phyloP scores from a whole-genome alignment of 495 filamentous ascomycete genomes.

The Aspergillus sclerotiicarbonarius region DNA sequence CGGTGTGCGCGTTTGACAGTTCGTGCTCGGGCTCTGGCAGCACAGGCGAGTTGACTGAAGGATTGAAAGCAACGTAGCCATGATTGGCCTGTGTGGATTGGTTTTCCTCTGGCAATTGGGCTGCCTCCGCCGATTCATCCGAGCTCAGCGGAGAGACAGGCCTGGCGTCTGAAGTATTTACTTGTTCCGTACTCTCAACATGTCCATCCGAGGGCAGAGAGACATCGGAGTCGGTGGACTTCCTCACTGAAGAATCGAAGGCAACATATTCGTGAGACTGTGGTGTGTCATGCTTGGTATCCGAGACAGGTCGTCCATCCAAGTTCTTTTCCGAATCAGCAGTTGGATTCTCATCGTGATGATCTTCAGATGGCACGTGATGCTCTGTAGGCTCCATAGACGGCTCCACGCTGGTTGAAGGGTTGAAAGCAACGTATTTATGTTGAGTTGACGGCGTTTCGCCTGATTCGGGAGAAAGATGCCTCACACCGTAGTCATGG shows the following conservation, averaged over 20 bases:
- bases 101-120: too few species aligned
- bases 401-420: neutral
- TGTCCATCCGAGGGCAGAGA: neutral
- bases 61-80: neutral
- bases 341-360: neutral
- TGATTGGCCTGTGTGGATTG: too few species aligned
- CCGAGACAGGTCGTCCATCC: neutral
- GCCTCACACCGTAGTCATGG: neutral
- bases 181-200: neutral
- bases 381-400: too few species aligned
- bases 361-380: neutral
- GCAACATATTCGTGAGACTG: neutral
- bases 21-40: neutral
- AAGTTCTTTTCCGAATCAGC: neutral
- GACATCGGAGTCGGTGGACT: neutral
- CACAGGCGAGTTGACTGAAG: neutral
- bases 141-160: neutral
- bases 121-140: constrained; percentile 1
- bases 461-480: neutral
- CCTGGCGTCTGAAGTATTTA: neutral
- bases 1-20: neutral
- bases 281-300: neutral
- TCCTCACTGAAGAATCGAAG: neutral
- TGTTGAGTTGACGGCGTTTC: neutral
- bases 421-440: neutral